A percentile compares a stretch with the other conserved stretches of the same genome.
These are phyloP conservation scores for Filobasidium wieringae DNA, from an alignment of 768 basidiomycete species.

Conservation along the genomic window DNA sequence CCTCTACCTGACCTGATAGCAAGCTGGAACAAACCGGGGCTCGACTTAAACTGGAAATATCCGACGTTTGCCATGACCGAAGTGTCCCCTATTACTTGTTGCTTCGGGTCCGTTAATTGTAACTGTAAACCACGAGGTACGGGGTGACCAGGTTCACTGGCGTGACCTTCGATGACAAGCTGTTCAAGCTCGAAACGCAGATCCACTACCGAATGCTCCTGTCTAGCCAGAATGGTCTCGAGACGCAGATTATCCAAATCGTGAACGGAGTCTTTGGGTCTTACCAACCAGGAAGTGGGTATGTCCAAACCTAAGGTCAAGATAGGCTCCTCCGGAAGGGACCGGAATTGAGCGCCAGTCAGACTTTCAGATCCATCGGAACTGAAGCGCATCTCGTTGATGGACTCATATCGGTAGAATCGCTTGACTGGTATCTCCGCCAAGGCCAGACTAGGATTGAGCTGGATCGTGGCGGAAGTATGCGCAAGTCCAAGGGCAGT, in stretches of 20 bases:
- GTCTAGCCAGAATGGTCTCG: conserved; percentile 46
- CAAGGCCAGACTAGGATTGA: conserved; percentile 55
- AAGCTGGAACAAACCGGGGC: conserved; percentile 73
- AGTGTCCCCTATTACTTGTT: conserved; percentile 59
- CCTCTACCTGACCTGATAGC: conserved; percentile 74
- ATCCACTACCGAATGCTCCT: conserved; percentile 19
- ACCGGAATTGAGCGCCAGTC: conserved; percentile 53
- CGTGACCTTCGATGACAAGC: conserved; percentile 87
- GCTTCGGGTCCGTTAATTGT: conserved; percentile 50
- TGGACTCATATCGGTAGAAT: conserved; percentile 74
- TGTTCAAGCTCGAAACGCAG: conserved; percentile 68
- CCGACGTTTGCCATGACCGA: conserved; percentile 88
- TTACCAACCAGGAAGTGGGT: conserved; percentile 81
- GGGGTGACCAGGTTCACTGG: conserved; percentile 57
- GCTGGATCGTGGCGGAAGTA: conserved; percentile 55
- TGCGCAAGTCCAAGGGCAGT: conserved; percentile 26
- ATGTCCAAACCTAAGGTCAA: conserved; percentile 91
- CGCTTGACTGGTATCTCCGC: conserved; percentile 79
- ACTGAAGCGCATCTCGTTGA: conserved; percentile 52
- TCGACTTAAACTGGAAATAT: conserved; percentile 89
- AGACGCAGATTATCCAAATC: conserved; percentile 95
- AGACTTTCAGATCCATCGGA: conserved; percentile 52
- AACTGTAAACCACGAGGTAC: conserved; percentile 87
- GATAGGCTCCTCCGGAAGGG: conserved; percentile 71
- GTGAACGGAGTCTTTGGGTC: conserved; percentile 73